Evolutionary conservation across 1,284 basidiomycete species (phyloP).

Genomic region (Clitocybe nebularis): DNA sequence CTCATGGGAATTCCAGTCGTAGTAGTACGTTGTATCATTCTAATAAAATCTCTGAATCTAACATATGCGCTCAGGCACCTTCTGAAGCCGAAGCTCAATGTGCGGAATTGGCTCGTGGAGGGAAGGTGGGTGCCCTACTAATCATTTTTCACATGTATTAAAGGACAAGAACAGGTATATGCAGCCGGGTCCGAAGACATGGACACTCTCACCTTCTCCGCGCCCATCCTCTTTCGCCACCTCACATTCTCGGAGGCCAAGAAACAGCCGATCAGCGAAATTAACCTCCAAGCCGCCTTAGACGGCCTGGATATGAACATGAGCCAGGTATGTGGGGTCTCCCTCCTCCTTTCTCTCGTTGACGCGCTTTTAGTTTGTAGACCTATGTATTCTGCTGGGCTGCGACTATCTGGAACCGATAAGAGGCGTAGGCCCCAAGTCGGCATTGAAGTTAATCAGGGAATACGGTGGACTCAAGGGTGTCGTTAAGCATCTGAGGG

Average conservation of each 20-base stretch:
- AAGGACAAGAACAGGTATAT: slow-evolving; percentile 61
- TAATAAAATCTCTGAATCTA: slow-evolving; percentile 4
- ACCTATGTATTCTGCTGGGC: slow-evolving; percentile 94
- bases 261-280: slow-evolving; percentile 96
- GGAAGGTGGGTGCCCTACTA: slow-evolving; percentile 56
- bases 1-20: slow-evolving; percentile 98
- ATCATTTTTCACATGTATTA: slow-evolving; percentile 2
- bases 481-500: slow-evolving; percentile 80
- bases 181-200: slow-evolving; percentile 99
- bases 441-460: slow-evolving; percentile 88
- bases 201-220: slow-evolving; percentile 96
- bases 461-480: slow-evolving; percentile 81
- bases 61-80: slow-evolving; percentile 67
- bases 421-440: slow-evolving; percentile 93
- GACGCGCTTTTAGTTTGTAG: slow-evolving; percentile 73
- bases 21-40: slow-evolving; percentile 48
- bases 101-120: slow-evolving; percentile 92
- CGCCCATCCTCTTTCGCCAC: slow-evolving; percentile 91
- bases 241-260: slow-evolving; percentile 99
- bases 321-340: slow-evolving; percentile 66
- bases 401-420: slow-evolving; percentile 99
- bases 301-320: slow-evolving; percentile 91
- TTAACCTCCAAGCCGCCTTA: slow-evolving; percentile 79
- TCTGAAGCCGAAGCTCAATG: slow-evolving; percentile 99
- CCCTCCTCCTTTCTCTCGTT: slow-evolving; percentile 1